phyloP scores from a whole-genome alignment of 2,329 filamentous ascomycete species.

The Colletotrichum euphorbiae region DNA sequence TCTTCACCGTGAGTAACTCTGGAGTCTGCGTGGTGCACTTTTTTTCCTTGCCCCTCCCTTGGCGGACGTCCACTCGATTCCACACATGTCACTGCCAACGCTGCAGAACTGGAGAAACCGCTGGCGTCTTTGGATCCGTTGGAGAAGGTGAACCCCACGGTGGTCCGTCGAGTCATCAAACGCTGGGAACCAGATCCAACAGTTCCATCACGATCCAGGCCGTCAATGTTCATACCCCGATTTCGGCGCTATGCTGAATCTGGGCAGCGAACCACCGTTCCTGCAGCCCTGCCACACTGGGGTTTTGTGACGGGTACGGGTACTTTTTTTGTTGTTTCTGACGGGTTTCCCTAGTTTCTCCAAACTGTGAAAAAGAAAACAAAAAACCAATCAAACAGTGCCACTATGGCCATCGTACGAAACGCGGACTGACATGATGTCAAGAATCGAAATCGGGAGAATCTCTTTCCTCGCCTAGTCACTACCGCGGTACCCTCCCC shows the following conservation, averaged over 20 bases:
- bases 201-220: constrained; percentile 36
- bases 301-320: neutral
- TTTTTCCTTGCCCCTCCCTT: neutral
- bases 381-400: neutral
- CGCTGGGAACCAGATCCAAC: constrained; percentile 22
- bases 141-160: neutral
- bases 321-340: neutral
- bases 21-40: no score
- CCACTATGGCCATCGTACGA: neutral
- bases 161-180: no score
- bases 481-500: neutral
- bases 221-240: constrained; percentile 14
- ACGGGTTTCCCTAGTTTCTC: neutral
- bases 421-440: constrained; percentile 23
- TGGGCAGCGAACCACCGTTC: constrained; percentile 36
- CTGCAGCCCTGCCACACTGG: constrained; percentile 36
- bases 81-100: constrained; percentile 31
- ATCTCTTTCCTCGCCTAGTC: neutral
- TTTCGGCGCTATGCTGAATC: constrained; percentile 16
- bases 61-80: constrained; percentile 16
- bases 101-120: constrained; percentile 24
- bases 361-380: neutral
- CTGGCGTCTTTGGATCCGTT: neutral
- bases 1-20: constrained; percentile 16
- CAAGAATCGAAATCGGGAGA: constrained; percentile 6